phyloP scores from a whole-genome alignment of 2,329 filamentous ascomycete species.

The Microcyclosporella mali region DNA sequence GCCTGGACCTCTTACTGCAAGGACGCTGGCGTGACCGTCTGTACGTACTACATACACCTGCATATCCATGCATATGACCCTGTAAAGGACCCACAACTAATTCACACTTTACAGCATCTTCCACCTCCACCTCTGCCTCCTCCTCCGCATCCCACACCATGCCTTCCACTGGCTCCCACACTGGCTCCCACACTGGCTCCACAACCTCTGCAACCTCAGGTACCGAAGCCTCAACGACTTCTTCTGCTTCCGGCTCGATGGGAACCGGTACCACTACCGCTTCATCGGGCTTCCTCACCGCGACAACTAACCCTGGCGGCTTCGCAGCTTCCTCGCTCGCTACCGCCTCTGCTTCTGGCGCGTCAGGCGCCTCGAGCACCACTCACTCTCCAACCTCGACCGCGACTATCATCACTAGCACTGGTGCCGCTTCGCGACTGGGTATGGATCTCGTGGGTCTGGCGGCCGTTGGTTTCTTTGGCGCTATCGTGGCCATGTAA shows the following conservation, averaged over 20 bases:
- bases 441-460: constrained; percentile 23
- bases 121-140: constrained; percentile 7
- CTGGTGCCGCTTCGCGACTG: constrained; percentile 19
- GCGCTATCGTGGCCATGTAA: constrained; percentile 23
- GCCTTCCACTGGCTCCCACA: constrained; percentile 12
- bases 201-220: constrained; percentile 3
- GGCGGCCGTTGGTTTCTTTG: constrained; percentile 21
- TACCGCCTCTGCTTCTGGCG: background rate
- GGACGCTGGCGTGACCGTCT: constrained; percentile 26
- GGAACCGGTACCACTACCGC: constrained; percentile 5
- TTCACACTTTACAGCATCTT: constrained; percentile 5
- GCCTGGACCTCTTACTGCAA: constrained; percentile 30
- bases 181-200: constrained; percentile 10
- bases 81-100: too few relatives aligned
- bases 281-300: constrained; percentile 6
- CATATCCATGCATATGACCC: too few relatives aligned
- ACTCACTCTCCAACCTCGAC: background rate
- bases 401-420: constrained; percentile 3
- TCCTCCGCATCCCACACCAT: constrained; percentile 4
- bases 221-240: constrained; percentile 2
- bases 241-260: constrained; percentile 5
- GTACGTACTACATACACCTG: constrained; percentile 15
- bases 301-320: constrained; percentile 10
- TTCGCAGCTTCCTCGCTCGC: constrained; percentile 9
- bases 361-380: too few relatives aligned